Evolutionary conservation across 2,329 filamentous ascomycete species (phyloP), one percentile per base, ranked within the genome.

Genomic region (Epichloe sibirici): DNA sequence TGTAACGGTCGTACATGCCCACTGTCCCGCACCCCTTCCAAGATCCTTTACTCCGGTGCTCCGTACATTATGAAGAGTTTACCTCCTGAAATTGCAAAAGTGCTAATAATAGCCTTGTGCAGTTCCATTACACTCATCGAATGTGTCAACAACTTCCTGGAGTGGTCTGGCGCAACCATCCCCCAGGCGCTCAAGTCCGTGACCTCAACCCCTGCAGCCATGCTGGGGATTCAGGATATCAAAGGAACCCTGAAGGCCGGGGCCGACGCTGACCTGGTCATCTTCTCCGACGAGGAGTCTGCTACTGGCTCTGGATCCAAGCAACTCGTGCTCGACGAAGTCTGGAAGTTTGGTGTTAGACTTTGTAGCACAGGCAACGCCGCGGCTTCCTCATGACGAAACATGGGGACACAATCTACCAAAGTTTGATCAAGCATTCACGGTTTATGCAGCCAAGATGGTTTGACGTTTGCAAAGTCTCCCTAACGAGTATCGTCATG

Each of bases 111-210:
- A 28, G 9, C 8, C 13, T 21, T n/a, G 3, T 9, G 42, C 50
- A 85, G 81, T 59, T 82, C 82, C 43, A 82, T 84, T 50, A 83
- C 84, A 6, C 74, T 94, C n/a, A 77, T 90, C 42, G 85, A 91
- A 60, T 93, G 88, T 61, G 81, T 90, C 51, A 85, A 82, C 63
- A 93, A 93, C 67, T 90, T 93, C 65, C 73, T 88, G 59, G 77
- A 77, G 54, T 91, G 85, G 83, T 83, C 83, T 1, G 85, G 83
- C 13, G 77, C 80, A 5, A 76, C 74, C 38, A 76, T 90, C 38
- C 79, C 85, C 0, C 77, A 83, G 62, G 86, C 84, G 1, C 68
- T 93, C 45, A 79, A 77, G 57, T 79, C 86, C 8, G 88, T 90
- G 34, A 93, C 88, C 0, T 73, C 78, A 37, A 90, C 87, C 1